Evolutionary conservation across 192 early-diverging fungal species (phyloP).

Genomic region (Spizellomyces punctatus): DNA sequence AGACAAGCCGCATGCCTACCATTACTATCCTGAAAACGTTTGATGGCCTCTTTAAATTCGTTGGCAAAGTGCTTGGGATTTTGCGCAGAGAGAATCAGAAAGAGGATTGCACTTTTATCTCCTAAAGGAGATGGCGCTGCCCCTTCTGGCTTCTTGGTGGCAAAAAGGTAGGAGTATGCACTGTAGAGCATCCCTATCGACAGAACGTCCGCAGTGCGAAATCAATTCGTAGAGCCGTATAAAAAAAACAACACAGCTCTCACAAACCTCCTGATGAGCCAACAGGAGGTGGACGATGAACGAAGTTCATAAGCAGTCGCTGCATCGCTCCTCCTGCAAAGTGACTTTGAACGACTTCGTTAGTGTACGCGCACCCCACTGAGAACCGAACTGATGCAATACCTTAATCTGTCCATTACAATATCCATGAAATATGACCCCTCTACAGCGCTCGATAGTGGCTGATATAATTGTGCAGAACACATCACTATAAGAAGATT

Average conservation of each 20-base stretch:
- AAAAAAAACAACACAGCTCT: neutral
- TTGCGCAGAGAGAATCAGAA: constrained; percentile 56
- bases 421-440: constrained; percentile 69
- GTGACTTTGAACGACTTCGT: constrained; percentile 37
- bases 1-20: constrained; percentile 31
- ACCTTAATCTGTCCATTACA: constrained; percentile 64
- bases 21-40: constrained; percentile 46
- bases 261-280: constrained; percentile 23
- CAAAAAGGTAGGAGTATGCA: constrained; percentile 71
- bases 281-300: constrained; percentile 53
- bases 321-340: constrained; percentile 59
- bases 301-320: constrained; percentile 54
- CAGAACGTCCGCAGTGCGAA: neutral
- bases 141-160: constrained; percentile 42
- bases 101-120: constrained; percentile 64
- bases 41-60: constrained; percentile 43
- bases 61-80: constrained; percentile 34
- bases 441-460: constrained; percentile 34
- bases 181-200: constrained; percentile 60
- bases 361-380: neutral
- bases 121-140: constrained; percentile 58
- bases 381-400: neutral
- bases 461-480: constrained; percentile 63
- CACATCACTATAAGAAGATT: constrained; percentile 65
- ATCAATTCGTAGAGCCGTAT: neutral